Base-by-base conservation (phyloP, 495 filamentous ascomycete species). In the Bathelium albidoporum region DNA sequence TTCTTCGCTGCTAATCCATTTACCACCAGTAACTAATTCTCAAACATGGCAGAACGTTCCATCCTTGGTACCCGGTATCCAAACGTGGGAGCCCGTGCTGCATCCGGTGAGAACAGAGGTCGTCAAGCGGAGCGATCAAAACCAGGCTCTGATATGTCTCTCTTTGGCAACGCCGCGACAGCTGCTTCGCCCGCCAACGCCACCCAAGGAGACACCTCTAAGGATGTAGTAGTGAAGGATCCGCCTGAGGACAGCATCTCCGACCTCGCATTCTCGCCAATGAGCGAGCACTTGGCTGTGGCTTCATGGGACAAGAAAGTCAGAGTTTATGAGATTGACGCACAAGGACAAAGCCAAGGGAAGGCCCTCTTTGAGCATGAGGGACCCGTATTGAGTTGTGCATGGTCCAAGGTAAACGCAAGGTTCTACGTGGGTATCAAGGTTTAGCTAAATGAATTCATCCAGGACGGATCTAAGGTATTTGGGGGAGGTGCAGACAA, bases 301-400 rank as follows among this genome's bases (percentile, higher is more conserved):
- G 81, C 90, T 59, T 92, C 87, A 45, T 97, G 92, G 92, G 92
- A 97, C 71, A 95, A 92, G 74, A 91, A 89, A 68, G 89, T 95
- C 66, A 87, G 89, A 69, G 92, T 97, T 69, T 97, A 95, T 74
- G 88, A 95, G 73, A 88, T 94, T 74, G 85, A 86, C 62, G 75
- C 78, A 44, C 81, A 82, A 64, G 88, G 87, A 31, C 78, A 82
- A 66, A 90, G 86, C 71, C 79, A 85, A 74, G 89, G 88, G 44
- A 93, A 90, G 71, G 88, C 89, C 28, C 73, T 87, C 41, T 89
- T 93, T 72, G 84, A 89, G 62, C 84, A 87, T 76, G 86, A 91
- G 62, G 86, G 79, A 36, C 89, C 89, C 26, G 89, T 91, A 28
- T 73, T 97, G 68, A 87, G 82, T 71, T 88, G 86, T 66, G 85